Conservation (phyloP, 805 yeast species). For the Kluyveromyces siamensis region DNA sequence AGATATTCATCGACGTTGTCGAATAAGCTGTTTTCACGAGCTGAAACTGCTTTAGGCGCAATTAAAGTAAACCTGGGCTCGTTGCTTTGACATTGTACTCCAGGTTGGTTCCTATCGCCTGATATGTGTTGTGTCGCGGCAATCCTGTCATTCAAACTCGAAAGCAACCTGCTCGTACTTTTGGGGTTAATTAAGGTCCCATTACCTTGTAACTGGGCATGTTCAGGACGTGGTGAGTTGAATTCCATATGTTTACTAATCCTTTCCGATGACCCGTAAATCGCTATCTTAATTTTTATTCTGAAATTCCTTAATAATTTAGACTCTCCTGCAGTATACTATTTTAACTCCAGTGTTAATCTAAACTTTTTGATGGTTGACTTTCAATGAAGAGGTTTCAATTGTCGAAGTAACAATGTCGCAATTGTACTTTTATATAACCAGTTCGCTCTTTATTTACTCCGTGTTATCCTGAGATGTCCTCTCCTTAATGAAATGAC, state of each 20-base stretch:
- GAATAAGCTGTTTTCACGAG: neutral
- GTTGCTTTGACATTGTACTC: neutral
- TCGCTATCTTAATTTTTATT: neutral
- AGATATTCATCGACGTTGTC: constrained; percentile 14
- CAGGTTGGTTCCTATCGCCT: neutral
- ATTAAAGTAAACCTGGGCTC: constrained; percentile 1
- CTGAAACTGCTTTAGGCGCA: neutral
- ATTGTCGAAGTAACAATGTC: neutral
- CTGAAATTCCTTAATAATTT: neutral
- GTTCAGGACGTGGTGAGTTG: constrained; percentile 28
- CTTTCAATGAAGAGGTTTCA: too few relatives aligned
- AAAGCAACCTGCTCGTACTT: constrained; percentile 9
- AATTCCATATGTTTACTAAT: constrained; percentile 15
- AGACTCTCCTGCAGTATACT: neutral
- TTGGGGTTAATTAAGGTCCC: constrained; percentile 11
- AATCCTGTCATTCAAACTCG: constrained; percentile 1
- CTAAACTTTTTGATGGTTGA: neutral
- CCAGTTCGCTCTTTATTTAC: neutral
- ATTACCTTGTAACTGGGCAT: constrained; percentile 17
- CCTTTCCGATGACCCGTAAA: neutral
- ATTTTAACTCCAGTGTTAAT: neutral
- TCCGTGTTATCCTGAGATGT: neutral
- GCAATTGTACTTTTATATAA: neutral
- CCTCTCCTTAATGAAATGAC: neutral
- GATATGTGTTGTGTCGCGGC: neutral